phyloP scores from a whole-genome alignment of 495 filamentous ascomycete genomes.

The Margaritispora aquatica region DNA sequence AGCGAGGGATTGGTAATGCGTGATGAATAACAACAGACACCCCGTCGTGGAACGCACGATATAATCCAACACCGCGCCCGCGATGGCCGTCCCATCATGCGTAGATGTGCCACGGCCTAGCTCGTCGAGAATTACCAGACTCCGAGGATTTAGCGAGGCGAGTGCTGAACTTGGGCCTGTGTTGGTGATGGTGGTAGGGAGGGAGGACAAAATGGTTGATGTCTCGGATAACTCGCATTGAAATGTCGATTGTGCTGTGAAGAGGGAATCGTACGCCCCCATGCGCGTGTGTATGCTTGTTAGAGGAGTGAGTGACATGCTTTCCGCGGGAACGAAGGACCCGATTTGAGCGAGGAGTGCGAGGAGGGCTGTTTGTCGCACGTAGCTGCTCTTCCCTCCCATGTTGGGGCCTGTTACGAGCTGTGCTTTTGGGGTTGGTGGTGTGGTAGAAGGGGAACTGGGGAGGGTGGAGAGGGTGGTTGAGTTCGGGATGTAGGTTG shows the following conservation, averaged over 20 bases:
- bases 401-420: slow-evolving; percentile 97
- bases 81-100: slow-evolving; percentile 94
- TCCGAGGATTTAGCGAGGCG: slow-evolving; percentile 39
- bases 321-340: slow-evolving; percentile 80
- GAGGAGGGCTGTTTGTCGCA: slow-evolving; percentile 85
- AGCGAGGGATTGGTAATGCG: slow-evolving; percentile 87
- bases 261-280: slow-evolving; percentile 95
- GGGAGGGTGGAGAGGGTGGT: slow-evolving; percentile 55
- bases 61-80: slow-evolving; percentile 81
- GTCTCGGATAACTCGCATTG: slow-evolving; percentile 97
- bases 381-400: slow-evolving; percentile 95
- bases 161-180: background rate
- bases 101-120: slow-evolving; percentile 88
- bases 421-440: slow-evolving; percentile 61
- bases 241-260: slow-evolving; percentile 92
- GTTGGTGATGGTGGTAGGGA: slow-evolving; percentile 69
- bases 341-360: slow-evolving; percentile 93
- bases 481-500: slow-evolving; percentile 88
- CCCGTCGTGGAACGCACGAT: slow-evolving; percentile 61
- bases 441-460: background rate
- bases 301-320: slow-evolving; percentile 69
- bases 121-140: slow-evolving; percentile 90
- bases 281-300: slow-evolving; percentile 95
- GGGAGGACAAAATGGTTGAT: slow-evolving; percentile 74
- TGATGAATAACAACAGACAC: slow-evolving; percentile 88